phyloP scores from a whole-genome alignment of 2,329 filamentous ascomycete species.

The Drechmeria coniospora region DNA sequence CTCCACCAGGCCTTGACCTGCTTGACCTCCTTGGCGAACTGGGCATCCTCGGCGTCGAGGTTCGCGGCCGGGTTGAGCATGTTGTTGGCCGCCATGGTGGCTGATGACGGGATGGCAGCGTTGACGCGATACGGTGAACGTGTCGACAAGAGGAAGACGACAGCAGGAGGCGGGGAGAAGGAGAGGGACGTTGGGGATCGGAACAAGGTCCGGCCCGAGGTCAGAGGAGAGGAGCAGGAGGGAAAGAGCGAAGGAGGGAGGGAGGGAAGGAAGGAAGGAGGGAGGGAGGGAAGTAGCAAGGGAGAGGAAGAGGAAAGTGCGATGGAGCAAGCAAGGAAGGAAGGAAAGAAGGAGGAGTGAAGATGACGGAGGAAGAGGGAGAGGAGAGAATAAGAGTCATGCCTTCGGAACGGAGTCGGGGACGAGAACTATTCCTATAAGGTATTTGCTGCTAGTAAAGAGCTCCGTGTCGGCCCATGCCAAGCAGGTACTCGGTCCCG shows the following conservation, averaged over 20 bases:
- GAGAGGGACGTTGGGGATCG: too few species aligned
- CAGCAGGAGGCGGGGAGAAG: too few species aligned
- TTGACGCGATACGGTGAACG: too few species aligned
- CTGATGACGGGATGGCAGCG: constrained; percentile 17
- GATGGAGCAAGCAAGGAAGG: neutral
- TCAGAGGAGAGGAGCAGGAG: neutral
- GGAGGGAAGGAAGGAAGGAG: constrained; percentile 1
- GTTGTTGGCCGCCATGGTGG: constrained; percentile 44
- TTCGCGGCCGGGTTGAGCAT: constrained; percentile 44
- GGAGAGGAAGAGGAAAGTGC: neutral
- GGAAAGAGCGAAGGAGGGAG: neutral
- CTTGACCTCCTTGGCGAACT: constrained; percentile 70
- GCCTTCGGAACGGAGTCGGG: too few species aligned
- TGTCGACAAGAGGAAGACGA: too few species aligned
- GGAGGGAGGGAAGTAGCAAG: neutral
- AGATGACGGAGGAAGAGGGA: neutral
- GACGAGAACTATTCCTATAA: too few species aligned
- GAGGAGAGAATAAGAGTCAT: neutral
- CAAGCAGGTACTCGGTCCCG: too few species aligned
- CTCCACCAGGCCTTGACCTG: constrained; percentile 90
- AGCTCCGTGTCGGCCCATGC: too few species aligned
- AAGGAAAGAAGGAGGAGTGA: too few species aligned
- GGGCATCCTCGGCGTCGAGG: constrained; percentile 42
- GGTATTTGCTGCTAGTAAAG: too few species aligned
- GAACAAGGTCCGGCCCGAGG: too few species aligned